These are phyloP conservation scores for Chenopodium suecicum DNA, from an alignment of 148 eudicot species.

Conservation along the genomic window DNA sequence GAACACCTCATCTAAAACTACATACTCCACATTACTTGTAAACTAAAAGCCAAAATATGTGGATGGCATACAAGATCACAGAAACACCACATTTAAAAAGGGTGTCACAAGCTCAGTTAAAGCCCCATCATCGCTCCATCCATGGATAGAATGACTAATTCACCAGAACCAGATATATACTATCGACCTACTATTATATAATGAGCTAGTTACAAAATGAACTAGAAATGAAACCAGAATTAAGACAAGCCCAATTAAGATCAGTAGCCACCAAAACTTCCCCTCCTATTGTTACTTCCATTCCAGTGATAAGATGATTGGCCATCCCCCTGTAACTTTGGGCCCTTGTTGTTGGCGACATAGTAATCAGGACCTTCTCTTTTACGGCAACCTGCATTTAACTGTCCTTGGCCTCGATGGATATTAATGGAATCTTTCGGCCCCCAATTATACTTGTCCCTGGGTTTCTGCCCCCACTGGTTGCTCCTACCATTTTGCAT, in stretches of 20 bases:
- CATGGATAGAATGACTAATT: not conserved
- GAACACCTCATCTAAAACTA: not conserved
- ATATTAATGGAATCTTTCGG: conserved; percentile 30
- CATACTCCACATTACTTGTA: not conserved
- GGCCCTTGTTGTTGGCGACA: conserved; percentile 39
- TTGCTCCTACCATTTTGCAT: conserved; percentile 23
- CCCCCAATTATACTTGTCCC: conserved; percentile 26
- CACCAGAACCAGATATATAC: not conserved
- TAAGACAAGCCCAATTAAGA: conserved; percentile 4
- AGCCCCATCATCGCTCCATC: too few species aligned
- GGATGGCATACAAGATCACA: not conserved
- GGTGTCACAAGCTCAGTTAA: not conserved
- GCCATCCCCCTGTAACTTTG: conserved; percentile 41
- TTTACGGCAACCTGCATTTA: conserved; percentile 39
- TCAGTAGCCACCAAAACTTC: conserved; percentile 33
- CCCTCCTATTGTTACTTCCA: conserved; percentile 37
- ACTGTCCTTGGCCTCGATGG: conserved; percentile 31
- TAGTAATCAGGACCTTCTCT: conserved; percentile 51
- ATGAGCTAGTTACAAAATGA: not conserved
- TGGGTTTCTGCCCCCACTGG: conserved; percentile 33
- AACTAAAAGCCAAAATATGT: not conserved
- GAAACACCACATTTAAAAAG: conserved; percentile 14
- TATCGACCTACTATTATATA: not conserved
- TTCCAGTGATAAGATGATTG: conserved; percentile 38
- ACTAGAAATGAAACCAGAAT: not conserved